These are phyloP conservation scores for Naegleria gruberi DNA, from an alignment of 208 protist species.

Conservation along the genomic window DNA sequence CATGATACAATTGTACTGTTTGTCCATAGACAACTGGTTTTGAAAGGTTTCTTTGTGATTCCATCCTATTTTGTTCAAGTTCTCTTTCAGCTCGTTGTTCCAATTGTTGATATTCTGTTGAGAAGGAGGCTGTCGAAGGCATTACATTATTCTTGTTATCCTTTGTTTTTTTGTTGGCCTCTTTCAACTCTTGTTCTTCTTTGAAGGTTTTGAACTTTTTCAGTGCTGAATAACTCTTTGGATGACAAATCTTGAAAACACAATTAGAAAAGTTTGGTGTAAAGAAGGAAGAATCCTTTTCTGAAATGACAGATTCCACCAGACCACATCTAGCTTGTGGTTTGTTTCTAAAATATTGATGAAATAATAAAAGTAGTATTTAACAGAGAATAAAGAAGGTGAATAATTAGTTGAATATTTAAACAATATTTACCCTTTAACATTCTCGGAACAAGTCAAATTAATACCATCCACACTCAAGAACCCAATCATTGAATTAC, in stretches of 20 bases:
- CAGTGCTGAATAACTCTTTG: background rate
- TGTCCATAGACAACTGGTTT: background rate
- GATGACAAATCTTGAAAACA: background rate
- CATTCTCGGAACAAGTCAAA: background rate
- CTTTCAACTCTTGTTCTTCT: background rate
- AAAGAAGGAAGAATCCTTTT: background rate
- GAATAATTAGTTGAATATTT: too few species aligned
- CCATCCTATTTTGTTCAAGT: background rate
- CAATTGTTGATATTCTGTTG: background rate
- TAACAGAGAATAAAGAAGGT: background rate
- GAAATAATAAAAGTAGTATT: background rate
- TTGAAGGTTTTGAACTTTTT: background rate
- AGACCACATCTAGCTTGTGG: background rate
- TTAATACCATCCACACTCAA: background rate
- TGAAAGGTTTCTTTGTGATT: background rate
- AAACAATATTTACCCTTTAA: background rate
- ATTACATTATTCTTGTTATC: background rate
- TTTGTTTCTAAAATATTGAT: background rate
- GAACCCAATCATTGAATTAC: background rate
- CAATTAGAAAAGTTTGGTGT: background rate
- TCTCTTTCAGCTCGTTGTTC: background rate
- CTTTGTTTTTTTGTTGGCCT: background rate
- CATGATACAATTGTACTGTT: background rate
- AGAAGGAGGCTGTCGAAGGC: background rate
- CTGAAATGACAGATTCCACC: background rate